Evolutionary conservation across 2,329 filamentous ascomycete genomes (phyloP).

Genomic region (Pyricularia sp.): DNA sequence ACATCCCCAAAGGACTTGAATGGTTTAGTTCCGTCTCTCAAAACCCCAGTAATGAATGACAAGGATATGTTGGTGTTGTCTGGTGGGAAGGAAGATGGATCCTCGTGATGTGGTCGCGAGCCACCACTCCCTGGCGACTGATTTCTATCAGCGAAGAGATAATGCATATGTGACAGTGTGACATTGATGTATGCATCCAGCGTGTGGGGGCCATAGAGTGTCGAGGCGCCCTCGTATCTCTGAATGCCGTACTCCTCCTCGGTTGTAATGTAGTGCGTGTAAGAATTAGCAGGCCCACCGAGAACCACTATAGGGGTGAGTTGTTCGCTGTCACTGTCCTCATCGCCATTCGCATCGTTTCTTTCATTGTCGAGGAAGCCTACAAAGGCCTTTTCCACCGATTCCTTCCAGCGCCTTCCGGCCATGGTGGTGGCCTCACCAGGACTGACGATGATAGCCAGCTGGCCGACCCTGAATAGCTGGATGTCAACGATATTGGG

Average conservation of each 20-base stretch:
- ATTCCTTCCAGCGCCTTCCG: conserved; percentile 74
- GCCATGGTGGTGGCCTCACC: conserved; percentile 92
- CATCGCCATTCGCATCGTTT: conserved; percentile 21
- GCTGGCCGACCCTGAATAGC: conserved; percentile 70
- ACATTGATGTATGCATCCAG: conserved; percentile 82
- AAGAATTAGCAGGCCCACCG: conserved; percentile 81
- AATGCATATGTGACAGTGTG: conserved; percentile 59
- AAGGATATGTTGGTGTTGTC: conserved; percentile 68
- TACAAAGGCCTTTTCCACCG: conserved; percentile 47
- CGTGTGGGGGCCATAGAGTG: conserved; percentile 75
- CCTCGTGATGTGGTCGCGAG: conserved; percentile 15
- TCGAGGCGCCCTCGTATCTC: conserved; percentile 85
- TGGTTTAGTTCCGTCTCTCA: conserved; percentile 58
- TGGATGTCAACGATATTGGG: conserved; percentile 91
- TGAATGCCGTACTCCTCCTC: conserved; percentile 55
- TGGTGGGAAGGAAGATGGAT: conserved; percentile 54
- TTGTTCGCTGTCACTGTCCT: neutral
- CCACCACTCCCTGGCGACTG: neutral
- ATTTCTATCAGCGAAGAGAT: conserved; percentile 34
- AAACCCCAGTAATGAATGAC: conserved; percentile 69
- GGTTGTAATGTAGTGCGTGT: conserved; percentile 41
- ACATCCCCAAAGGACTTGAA: conserved; percentile 64
- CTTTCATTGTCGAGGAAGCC: conserved; percentile 20
- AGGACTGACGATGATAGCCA: conserved; percentile 75
- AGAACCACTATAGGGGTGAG: conserved; percentile 59